Base-by-base conservation (phyloP, 2,329 filamentous ascomycete species). In the Lecanicillium sp. region DNA sequence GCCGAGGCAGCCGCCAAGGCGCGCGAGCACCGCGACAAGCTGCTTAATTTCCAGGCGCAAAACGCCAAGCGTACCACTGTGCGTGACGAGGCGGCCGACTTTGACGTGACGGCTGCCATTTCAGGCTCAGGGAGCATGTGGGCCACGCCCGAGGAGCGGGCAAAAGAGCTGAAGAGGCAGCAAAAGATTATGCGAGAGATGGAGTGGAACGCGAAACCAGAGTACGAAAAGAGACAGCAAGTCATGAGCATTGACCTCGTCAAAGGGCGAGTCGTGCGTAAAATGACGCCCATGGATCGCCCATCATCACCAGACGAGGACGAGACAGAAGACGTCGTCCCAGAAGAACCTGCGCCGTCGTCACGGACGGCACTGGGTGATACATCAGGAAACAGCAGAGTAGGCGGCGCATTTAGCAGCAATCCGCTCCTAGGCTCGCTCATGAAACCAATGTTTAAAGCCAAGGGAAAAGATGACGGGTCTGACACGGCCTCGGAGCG, bases 211-310 rank as follows among this genome's bases (percentile, higher is more conserved):
- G 80, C 83, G 4, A 69, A 75, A 37, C 87, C 88, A 0, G 89
- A 94, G 45, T 95, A 88, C 59, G 89, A 95, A 65, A 94, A 90
- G 71, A 74, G 85, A 42, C 78, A 75, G 50, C 81, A 92, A 43
- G 83, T 95, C 1, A 75, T 94, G 48, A 90, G 84, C 53, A 84
- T 95, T 44, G 87, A 95, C 55, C 64, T 95, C 1, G 79, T 80
- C 8, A 82, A 81, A 1, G 81, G 83, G 14, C 88, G 82, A 50
- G 78, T 94, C 3, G 79, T 92, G 4, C 77, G 75, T 43, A 76
- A 76, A 49, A 85, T 85, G 73, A 75, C 73, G 13, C 72, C 79
- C 4, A 58, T 74, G 15, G 79, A 83, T 45, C 65, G 72, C 33
- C 75, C 73, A 4, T 63, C 62, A 4, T 75, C 68, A 6, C 78